A percentile compares a stretch with the other conserved stretches of the same genome.
phyloP scores from a whole-genome alignment of 1,139 yeast genomes.

The Suhomyces maxii region DNA sequence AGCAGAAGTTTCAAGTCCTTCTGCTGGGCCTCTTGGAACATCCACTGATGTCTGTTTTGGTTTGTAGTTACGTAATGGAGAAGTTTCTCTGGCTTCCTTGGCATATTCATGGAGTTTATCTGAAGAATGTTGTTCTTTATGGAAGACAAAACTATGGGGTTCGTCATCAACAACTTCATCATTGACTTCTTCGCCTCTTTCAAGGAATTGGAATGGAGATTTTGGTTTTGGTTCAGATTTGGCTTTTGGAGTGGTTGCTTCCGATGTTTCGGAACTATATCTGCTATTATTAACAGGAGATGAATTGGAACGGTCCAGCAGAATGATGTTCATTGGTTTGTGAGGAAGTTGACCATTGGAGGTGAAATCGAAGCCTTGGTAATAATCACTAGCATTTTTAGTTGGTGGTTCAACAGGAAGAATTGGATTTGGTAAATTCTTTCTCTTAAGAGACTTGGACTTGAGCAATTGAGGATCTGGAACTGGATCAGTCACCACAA shows the following conservation, averaged over 20 bases:
- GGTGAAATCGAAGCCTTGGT: conserved; percentile 44
- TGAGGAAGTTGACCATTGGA: conserved; percentile 44
- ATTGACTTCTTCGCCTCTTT: neutral
- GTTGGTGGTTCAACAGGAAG: conserved; percentile 23
- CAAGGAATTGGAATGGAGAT: neutral
- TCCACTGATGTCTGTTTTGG: conserved; percentile 11
- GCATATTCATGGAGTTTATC: conserved; percentile 25
- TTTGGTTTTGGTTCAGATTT: conserved; percentile 3
- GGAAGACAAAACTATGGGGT: conserved; percentile 36
- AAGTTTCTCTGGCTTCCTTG: conserved; percentile 18
- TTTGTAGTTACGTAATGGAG: conserved; percentile 25
- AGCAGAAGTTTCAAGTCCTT: conserved; percentile 29
- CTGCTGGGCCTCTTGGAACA: conserved; percentile 21
- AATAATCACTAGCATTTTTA: conserved; percentile 19
- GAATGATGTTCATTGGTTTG: conserved; percentile 45
- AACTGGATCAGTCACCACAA: conserved; percentile 22
- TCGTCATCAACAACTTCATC: conserved; percentile 17
- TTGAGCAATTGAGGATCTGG: conserved; percentile 28
- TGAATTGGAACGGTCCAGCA: conserved; percentile 8
- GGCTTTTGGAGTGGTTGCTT: conserved; percentile 2
- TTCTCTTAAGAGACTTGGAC: conserved; percentile 28
- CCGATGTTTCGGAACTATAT: conserved; percentile 4
- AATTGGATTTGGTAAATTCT: conserved; percentile 28
- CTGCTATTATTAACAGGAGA: conserved; percentile 6
- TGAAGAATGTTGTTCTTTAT: conserved; percentile 15